Evolutionary conservation across 768 basidiomycete genomes (phyloP).

Genomic region (Macrolepiota fuliginosa): DNA sequence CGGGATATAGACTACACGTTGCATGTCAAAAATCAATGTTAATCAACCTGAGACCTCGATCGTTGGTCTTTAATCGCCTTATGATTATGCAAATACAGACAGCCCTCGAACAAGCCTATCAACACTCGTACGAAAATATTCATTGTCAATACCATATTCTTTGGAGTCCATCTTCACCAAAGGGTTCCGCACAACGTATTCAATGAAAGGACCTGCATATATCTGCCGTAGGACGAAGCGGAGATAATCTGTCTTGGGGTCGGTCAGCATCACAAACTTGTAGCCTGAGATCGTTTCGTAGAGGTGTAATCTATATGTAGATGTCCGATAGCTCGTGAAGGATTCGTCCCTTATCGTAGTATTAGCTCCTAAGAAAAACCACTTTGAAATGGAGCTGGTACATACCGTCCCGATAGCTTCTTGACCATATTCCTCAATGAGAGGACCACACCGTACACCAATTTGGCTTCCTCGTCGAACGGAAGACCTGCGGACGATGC

Average conservation of each 20-base stretch:
- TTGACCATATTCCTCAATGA: conserved; percentile 93
- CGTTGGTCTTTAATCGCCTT: conserved; percentile 5
- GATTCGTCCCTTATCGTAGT: conserved; percentile 71
- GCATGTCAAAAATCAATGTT: no score
- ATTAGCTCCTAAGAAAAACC: not conserved
- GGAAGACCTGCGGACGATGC: conserved; percentile 59
- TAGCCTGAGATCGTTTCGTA: conserved; percentile 91
- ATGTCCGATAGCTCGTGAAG: conserved; percentile 88
- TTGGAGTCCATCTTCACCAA: conserved; percentile 80
- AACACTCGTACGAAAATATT: conserved; percentile 79
- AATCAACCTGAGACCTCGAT: not conserved
- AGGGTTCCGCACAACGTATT: conserved; percentile 93
- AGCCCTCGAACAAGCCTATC: conserved; percentile 72
- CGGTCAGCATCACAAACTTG: conserved; percentile 94
- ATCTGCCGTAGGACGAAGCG: conserved; percentile 83
- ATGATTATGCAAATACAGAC: conserved; percentile 39
- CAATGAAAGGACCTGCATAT: conserved; percentile 91
- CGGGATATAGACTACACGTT: not conserved
- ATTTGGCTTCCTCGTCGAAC: conserved; percentile 96
- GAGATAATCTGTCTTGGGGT: conserved; percentile 80
- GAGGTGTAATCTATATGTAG: conserved; percentile 89
- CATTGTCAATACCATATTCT: conserved; percentile 88
- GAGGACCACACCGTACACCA: conserved; percentile 94
- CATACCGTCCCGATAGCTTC: conserved; percentile 85
- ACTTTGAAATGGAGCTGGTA: conserved; percentile 1